These are phyloP conservation scores for Takashimella koratensis DNA, from an alignment of 1,284 basidiomycete species.

Conservation along the genomic window DNA sequence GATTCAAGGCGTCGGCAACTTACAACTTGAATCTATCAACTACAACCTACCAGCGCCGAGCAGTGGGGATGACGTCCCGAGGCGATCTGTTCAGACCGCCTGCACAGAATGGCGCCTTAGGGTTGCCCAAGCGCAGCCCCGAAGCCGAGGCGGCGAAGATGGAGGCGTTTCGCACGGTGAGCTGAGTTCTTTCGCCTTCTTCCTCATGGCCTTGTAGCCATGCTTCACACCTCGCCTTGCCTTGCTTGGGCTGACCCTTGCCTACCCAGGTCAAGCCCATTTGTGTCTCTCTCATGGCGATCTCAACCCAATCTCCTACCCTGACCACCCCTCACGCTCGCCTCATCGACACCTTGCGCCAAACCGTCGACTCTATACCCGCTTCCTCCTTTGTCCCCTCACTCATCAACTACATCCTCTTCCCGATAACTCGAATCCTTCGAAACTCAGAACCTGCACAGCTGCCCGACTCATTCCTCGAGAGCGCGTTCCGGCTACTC, in stretches of 20 bases:
- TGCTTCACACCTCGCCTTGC: not conserved
- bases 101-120: not conserved
- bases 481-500: conserved; percentile 65
- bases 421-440: conserved; percentile 76
- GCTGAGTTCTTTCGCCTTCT: not conserved
- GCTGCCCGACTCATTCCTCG: conserved; percentile 75
- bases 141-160: conserved; percentile 21
- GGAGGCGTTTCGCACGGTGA: conserved; percentile 38
- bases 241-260: conserved; percentile 5
- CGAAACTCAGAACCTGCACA: conserved; percentile 59
- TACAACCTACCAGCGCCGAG: too few species aligned
- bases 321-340: conserved; percentile 55
- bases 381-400: conserved; percentile 54
- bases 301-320: conserved; percentile 59
- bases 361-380: conserved; percentile 53
- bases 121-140: not conserved
- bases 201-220: too few species aligned
- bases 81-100: not conserved
- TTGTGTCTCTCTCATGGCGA: conserved; percentile 71
- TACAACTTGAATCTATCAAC: too few species aligned
- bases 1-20: too few species aligned
- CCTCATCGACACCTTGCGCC: conserved; percentile 58
- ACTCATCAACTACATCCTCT: conserved; percentile 79
- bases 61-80: not conserved
- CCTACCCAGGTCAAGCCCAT: conserved; percentile 62